Conservation (phyloP, 768 basidiomycete genomes). For the Leucocoprinus sp. region DNA sequence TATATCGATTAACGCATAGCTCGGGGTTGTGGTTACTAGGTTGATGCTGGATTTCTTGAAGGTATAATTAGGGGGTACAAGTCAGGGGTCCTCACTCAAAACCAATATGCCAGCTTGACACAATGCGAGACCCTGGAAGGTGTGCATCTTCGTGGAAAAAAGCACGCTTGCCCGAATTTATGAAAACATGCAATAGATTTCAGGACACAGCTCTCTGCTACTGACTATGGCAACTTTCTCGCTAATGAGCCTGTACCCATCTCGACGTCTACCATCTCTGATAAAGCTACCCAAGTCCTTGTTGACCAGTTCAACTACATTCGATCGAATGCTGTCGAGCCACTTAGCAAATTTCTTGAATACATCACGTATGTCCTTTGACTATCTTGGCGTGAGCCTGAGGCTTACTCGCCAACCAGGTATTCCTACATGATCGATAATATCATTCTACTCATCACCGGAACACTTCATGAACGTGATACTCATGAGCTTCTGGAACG, state of each 20-base stretch:
- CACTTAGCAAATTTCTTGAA: slow-evolving; percentile 87
- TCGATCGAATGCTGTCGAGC: slow-evolving; percentile 83
- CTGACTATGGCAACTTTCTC: slow-evolving; percentile 98
- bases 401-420: slow-evolving; percentile 30
- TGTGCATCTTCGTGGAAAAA: slow-evolving; percentile 22
- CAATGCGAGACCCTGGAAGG: slow-evolving; percentile 98
- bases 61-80: slow-evolving; percentile 89
- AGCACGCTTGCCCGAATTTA: background rate
- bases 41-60: slow-evolving; percentile 68
- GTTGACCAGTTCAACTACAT: slow-evolving; percentile 98
- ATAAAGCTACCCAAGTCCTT: slow-evolving; percentile 89
- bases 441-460: slow-evolving; percentile 93
- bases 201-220: slow-evolving; percentile 89
- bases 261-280: slow-evolving; percentile 91
- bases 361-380: slow-evolving; percentile 81
- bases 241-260: slow-evolving; percentile 93
- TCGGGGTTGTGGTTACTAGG: slow-evolving; percentile 42
- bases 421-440: slow-evolving; percentile 99
- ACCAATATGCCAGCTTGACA: slow-evolving; percentile 86
- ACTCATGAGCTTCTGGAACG: slow-evolving; percentile 94
- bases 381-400: background rate
- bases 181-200: slow-evolving; percentile 53
- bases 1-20: slow-evolving; percentile 19
- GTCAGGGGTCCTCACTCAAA: slow-evolving; percentile 81
- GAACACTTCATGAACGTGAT: slow-evolving; percentile 93